phyloP scores from a whole-genome alignment of 2,329 filamentous ascomycete species.

The Beauveria rudraprayagi region DNA sequence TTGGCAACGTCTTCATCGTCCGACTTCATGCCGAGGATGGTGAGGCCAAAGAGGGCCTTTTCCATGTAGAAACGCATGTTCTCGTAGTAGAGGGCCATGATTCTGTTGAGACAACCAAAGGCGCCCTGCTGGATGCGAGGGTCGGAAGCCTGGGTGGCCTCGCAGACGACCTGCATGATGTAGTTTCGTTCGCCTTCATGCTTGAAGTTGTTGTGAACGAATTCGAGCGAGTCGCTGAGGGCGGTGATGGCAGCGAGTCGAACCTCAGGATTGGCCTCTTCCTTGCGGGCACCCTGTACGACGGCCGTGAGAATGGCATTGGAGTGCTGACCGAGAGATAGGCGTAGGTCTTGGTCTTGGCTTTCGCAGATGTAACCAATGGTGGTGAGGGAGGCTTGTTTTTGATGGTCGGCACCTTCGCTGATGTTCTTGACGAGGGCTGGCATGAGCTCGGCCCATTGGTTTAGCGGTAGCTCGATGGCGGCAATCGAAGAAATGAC shows the following conservation, averaged over 20 bases:
- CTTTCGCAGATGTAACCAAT: conserved; percentile 98
- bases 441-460: conserved; percentile 90
- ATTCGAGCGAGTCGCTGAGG: conserved; percentile 92
- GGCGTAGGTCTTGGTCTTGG: conserved; percentile 77
- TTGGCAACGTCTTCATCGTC: conserved; percentile 97
- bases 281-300: conserved; percentile 93
- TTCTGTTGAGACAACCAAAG: conserved; percentile 95
- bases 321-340: conserved; percentile 75
- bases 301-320: conserved; percentile 97
- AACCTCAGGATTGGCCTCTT: conserved; percentile 86
- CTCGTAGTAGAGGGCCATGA: conserved; percentile 98
- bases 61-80: conserved; percentile 99
- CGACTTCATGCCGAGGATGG: conserved; percentile 97
- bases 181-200: conserved; percentile 99
- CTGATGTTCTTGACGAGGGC: conserved; percentile 88
- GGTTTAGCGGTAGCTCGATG: conserved; percentile 85
- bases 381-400: conserved; percentile 89
- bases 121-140: conserved; percentile 88
- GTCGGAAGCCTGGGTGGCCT: conserved; percentile 92
- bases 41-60: conserved; percentile 95
- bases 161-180: conserved; percentile 99
- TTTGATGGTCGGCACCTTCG: conserved; percentile 76
- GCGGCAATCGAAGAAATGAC: conserved; percentile 91
- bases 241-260: conserved; percentile 88
- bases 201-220: conserved; percentile 97